Conservation (phyloP, 345 rosid genomes). For the Salix arbutifolia region DNA sequence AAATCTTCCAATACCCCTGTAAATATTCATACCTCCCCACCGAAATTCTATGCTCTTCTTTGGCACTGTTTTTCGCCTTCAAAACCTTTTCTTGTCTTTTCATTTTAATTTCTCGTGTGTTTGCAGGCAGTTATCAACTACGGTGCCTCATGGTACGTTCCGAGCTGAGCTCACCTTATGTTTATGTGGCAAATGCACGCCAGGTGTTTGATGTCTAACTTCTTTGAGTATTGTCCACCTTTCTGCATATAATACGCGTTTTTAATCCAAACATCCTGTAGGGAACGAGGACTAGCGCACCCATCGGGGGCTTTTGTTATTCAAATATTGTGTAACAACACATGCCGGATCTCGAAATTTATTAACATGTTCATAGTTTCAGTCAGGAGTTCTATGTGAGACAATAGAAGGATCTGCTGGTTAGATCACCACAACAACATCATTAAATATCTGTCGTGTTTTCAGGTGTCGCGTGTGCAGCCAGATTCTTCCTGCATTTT, state of each 20-base stretch:
- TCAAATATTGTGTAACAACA: no score
- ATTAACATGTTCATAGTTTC: no score
- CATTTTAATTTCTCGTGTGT: neutral
- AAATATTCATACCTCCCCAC: neutral
- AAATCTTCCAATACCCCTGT: constrained; percentile 51
- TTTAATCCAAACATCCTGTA: no score
- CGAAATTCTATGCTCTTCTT: neutral
- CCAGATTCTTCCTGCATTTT: constrained; percentile 74
- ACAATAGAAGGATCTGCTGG: no score
- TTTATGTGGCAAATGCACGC: constrained; percentile 10
- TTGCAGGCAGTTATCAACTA: constrained; percentile 57
- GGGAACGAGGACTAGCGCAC: neutral
- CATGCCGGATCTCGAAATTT: no score
- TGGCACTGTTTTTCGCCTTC: neutral
- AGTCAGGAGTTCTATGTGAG: no score
- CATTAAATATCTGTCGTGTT: neutral
- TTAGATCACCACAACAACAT: no score
- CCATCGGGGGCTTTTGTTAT: no score
- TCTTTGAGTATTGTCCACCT: constrained; percentile 9
- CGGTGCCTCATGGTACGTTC: constrained; percentile 57
- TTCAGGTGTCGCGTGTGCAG: constrained; percentile 84
- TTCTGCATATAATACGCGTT: no score
- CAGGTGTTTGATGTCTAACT: constrained; percentile 46
- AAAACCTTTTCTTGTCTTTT: neutral
- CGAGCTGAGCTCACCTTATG: neutral